phyloP scores from a whole-genome alignment of 129 eudicot species.

The Helichrysum umbraculigerum region DNA sequence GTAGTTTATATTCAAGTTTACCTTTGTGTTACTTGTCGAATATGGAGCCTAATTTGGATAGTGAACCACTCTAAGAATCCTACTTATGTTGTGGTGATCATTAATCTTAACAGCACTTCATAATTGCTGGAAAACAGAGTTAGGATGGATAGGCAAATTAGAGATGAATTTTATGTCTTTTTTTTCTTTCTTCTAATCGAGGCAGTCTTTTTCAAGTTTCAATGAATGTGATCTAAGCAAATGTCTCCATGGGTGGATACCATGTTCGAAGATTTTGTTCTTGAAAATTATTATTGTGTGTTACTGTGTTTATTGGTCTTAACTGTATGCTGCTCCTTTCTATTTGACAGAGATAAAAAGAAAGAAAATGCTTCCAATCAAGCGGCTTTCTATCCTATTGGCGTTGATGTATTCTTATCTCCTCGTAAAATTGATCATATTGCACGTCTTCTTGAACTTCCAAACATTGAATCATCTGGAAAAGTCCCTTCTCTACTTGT shows the following conservation, averaged over 20 bases:
- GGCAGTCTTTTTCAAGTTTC: not conserved
- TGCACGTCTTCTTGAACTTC: conserved; percentile 88
- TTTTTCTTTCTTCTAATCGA: not conserved
- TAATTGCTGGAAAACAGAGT: not conserved
- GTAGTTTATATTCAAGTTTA: not conserved
- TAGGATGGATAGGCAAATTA: not conserved
- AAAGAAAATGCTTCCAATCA: conserved; percentile 65
- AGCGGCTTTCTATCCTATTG: conserved; percentile 86
- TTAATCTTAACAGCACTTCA: not conserved
- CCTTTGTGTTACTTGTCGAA: not conserved
- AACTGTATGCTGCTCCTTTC: not conserved
- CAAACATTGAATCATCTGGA: conserved; percentile 53
- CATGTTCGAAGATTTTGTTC: not conserved
- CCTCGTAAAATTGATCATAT: conserved; percentile 80
- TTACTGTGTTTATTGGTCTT: not conserved
- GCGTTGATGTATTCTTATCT: conserved; percentile 81
- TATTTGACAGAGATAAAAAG: conserved; percentile 80
- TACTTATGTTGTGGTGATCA: not conserved
- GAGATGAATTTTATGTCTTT: not conserved
- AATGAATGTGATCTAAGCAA: not conserved
- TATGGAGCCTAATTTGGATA: not conserved
- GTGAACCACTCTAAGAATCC: not conserved
- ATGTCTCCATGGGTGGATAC: not conserved
- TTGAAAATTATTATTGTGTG: not conserved
- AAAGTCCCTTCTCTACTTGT: conserved; percentile 77